A percentile compares a stretch with the other conserved stretches of the same genome.
Evolutionary conservation across 1,139 yeast species (phyloP).

Genomic region (Eremothecium coryli): DNA sequence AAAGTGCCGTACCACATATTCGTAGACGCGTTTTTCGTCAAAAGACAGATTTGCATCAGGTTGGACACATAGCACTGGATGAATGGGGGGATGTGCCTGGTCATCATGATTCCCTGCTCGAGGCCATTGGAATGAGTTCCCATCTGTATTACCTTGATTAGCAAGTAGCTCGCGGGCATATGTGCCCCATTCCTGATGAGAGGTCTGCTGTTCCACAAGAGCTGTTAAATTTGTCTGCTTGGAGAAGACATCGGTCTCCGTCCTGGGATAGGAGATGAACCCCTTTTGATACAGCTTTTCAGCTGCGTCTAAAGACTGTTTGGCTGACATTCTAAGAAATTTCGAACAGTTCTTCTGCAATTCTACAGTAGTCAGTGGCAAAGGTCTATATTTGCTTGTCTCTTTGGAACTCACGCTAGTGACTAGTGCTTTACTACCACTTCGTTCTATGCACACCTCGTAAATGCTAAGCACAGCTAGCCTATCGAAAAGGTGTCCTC

Average conservation of each 20-base stretch:
- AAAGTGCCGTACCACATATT: slow-evolving; percentile 77
- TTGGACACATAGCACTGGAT: slow-evolving; percentile 47
- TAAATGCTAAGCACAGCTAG: slow-evolving; percentile 52
- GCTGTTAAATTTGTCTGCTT: slow-evolving; percentile 56
- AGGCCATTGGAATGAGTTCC: slow-evolving; percentile 45
- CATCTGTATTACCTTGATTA: slow-evolving; percentile 15
- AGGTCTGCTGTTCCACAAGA: slow-evolving; percentile 52
- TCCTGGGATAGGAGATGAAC: slow-evolving; percentile 88
- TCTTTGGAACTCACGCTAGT: slow-evolving; percentile 48
- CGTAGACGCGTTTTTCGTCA: slow-evolving; percentile 68
- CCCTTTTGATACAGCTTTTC: slow-evolving; percentile 82
- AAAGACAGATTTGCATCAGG: slow-evolving; percentile 27
- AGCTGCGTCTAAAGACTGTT: slow-evolving; percentile 72
- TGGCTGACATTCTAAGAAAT: slow-evolving; percentile 70
- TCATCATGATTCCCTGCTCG: slow-evolving; percentile 79
- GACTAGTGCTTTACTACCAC: slow-evolving; percentile 42
- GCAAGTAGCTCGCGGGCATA: slow-evolving; percentile 35
- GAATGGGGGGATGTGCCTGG: slow-evolving; percentile 97
- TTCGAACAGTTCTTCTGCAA: slow-evolving; percentile 79
- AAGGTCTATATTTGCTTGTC: slow-evolving; percentile 69
- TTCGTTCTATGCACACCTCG: slow-evolving; percentile 49
- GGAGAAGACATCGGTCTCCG: slow-evolving; percentile 90
- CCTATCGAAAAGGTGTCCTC: slow-evolving; percentile 66
- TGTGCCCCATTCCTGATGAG: slow-evolving; percentile 39
- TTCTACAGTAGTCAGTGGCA: slow-evolving; percentile 93